Conservation (phyloP, 257 asterid species). For the Penstemon davidsonii region DNA sequence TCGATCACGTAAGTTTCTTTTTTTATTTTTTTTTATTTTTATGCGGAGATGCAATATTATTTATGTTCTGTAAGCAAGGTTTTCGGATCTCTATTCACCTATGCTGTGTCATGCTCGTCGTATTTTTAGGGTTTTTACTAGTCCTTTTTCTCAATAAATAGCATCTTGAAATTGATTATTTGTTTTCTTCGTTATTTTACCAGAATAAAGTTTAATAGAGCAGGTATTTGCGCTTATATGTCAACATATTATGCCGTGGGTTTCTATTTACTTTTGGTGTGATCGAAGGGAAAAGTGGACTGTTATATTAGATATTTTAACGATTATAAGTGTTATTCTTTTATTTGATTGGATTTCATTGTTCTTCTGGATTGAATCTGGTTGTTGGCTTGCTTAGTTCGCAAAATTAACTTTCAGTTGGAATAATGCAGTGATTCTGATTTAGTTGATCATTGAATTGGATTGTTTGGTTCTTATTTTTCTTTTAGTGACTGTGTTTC, state of each 20-base stretch:
- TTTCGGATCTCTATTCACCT: constrained; percentile 63
- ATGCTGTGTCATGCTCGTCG: constrained; percentile 38
- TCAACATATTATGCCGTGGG: neutral
- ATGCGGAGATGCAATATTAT: neutral
- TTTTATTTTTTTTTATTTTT: neutral
- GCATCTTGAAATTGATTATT: constrained; percentile 36
- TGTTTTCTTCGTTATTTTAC: neutral
- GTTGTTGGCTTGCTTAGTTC: constrained; percentile 21
- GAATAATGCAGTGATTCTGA: neutral
- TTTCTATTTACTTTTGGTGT: constrained; percentile 12
- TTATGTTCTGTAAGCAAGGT: constrained; percentile 6
- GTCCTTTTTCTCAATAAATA: constrained; percentile 27
- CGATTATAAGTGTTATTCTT: neutral
- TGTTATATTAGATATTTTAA: neutral
- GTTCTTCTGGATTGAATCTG: constrained; percentile 1
- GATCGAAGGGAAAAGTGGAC: constrained; percentile 3
- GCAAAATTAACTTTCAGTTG: constrained; percentile 14
- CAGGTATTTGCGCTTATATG: too few relatives aligned
- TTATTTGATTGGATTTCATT: neutral
- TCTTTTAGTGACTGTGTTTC: constrained; percentile 8
- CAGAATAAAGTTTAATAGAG: neutral
- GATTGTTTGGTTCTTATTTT: constrained; percentile 17
- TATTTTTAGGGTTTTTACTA: constrained; percentile 29
- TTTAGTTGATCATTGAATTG: constrained; percentile 15
- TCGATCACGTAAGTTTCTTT: constrained; percentile 33